Base-by-base conservation (phyloP, 352 stramenopile species). In the Thraustotheca clavata region DNA sequence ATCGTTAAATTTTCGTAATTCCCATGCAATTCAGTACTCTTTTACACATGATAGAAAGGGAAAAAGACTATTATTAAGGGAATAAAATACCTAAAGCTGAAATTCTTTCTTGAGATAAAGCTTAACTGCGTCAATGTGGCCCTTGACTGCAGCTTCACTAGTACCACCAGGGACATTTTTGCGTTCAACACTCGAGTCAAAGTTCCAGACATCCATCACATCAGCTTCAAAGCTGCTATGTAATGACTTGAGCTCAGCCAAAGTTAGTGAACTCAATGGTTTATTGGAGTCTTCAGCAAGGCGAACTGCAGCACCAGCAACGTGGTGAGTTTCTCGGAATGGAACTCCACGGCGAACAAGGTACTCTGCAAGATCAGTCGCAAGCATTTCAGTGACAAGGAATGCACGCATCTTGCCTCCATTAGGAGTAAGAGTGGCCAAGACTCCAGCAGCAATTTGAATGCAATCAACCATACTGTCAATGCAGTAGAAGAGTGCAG, bases 321-420 rank as follows among this genome's bases (percentile, higher is more conserved):
- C 97, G 80, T 99, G 97, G 83, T 99, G 97, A n/a, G 96, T 99
- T 78, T 99, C 96, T 69, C 97, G 94, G 83, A 99, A 99, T 27
- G 97, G 97, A 31, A 99, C 95, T 49, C 96, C 96, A 73, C 98
- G 98, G 71, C 96, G 88, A 38, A 99, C 97, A 40, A 99, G 84
- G 76, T 99, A 99, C 76, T 99, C 97, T 40, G 97, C 97, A 69
- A 99, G 78, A 75, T 99, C 97, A 4, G 97, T 99, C 31, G 97
- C 97, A 39, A 99, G 80, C 97, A 99, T 99, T 76, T 99, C 97
- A 24, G 96, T 97, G 65, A 97, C 95, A n/a, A 99, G 80, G 52
- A 94, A 94, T 68, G 86, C 83, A 62, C 83, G 80, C 75, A 99
- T 91, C 73, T 91, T 97, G 71, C 98, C 92, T 33, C 83, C 79